Evolutionary conservation across 306 rosid genomes (phyloP), one percentile per base, ranked within the genome.

Genomic region (Vigna unguiculata): DNA sequence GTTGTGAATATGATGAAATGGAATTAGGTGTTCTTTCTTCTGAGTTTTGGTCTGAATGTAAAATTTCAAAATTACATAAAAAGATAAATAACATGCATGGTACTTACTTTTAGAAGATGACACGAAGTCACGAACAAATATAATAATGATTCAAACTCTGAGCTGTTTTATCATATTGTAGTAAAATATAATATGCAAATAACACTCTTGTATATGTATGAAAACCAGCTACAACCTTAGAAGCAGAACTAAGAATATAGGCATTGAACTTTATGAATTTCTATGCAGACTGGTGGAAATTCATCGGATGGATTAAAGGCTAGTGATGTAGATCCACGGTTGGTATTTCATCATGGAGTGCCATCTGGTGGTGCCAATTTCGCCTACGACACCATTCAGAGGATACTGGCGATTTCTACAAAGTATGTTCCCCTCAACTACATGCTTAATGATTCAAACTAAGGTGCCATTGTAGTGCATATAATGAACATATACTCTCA

Each of bases 321-420:
- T 38, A 74, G 83, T 68, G 93, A 86, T 74, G 86, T 91, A 9
- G 90, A 89, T 41, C 91, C 90, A 51, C 80, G 81, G 17, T 30
- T 87, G 47, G 82, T 82, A 34, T 90, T 87, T 82, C 98, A 93
- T 72, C 76, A 88, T 77, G 98, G 98, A 77, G 80, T 93, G 62
- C 98, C 98, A 46, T 88, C 85, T 0, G 84, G 84, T 19, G 88
- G 85, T 74, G 72, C 80, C 74, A 75, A 73, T 36, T 86, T 91
- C 36, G 93, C 96, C 67, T 94, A 84, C 87, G 96, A 92, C 76
- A 28, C 91, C 16, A 69, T 76, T 57, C 96, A 90, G 49, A 86
- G 77, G 83, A 83, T 92, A 73, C 89, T 90, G 34, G 97, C 97
- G 70, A 83, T 90, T 80, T 89, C 98, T 21, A 88, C 97, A 38